Percentiles rank a stretch among this genome's conserved stretches.
phyloP scores from a whole-genome alignment of 495 filamentous ascomycete genomes.

The Staphylotrichum longicolle region DNA sequence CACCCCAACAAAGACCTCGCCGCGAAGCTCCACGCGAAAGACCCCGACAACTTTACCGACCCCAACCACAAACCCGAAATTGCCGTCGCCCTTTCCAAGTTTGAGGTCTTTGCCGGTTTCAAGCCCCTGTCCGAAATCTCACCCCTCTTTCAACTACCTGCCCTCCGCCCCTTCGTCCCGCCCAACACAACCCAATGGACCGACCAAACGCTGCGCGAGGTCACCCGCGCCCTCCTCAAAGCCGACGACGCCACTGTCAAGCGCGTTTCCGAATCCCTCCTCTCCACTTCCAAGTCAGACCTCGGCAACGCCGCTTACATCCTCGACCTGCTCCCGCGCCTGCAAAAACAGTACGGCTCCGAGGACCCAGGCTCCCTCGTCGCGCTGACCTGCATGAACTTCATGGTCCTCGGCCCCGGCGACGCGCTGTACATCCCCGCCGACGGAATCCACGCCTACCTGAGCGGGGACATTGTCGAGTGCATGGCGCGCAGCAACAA shows the following conservation, averaged over 20 bases:
- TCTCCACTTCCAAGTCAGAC: conserved; percentile 37
- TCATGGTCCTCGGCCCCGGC: conserved; percentile 60
- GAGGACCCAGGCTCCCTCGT: conserved; percentile 62
- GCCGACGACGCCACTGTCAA: conserved; percentile 52
- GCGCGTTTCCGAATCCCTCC: conserved; percentile 51
- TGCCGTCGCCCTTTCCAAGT: conserved; percentile 69
- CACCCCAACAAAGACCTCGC: conserved; percentile 71
- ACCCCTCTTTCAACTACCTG: conserved; percentile 52
- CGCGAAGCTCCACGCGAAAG: conserved; percentile 57
- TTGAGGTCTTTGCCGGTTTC: conserved; percentile 77
- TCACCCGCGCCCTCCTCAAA: conserved; percentile 57
- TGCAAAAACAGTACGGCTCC: conserved; percentile 62
- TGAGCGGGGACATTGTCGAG: conserved; percentile 77
- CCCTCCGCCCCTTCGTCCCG: conserved; percentile 52
- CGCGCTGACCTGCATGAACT: conserved; percentile 72
- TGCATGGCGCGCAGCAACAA: conserved; percentile 85
- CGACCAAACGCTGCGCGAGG: conserved; percentile 57
- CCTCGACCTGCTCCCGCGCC: conserved; percentile 59
- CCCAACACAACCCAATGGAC: conserved; percentile 45
- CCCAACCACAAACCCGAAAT: conserved; percentile 84
- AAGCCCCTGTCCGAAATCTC: conserved; percentile 64
- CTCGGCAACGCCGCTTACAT: conserved; percentile 56
- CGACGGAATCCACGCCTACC: conserved; percentile 76
- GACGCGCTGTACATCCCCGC: conserved; percentile 73
- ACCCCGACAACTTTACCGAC: conserved; percentile 66